Evolutionary conservation across 495 filamentous ascomycete species (phyloP).

Genomic region (Collariella sp.): DNA sequence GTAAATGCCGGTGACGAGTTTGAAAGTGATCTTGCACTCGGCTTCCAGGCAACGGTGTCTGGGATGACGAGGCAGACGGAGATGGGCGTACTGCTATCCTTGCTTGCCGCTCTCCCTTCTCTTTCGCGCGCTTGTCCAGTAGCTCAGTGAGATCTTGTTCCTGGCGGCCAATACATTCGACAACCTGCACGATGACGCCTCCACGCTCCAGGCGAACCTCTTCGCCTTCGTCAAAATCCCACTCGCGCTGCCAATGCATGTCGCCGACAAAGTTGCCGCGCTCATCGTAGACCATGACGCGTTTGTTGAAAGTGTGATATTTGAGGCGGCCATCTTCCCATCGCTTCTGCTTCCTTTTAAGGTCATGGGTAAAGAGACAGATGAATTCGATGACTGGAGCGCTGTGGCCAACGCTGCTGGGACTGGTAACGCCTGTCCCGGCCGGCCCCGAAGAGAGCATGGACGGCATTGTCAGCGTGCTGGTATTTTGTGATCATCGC

Average conservation of each 20-base stretch:
- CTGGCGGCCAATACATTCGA: slow-evolving; percentile 58
- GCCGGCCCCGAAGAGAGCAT: slow-evolving; percentile 12
- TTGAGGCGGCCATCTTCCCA: slow-evolving; percentile 89
- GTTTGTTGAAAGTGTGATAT: slow-evolving; percentile 85
- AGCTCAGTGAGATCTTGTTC: slow-evolving; percentile 70
- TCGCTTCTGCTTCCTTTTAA: slow-evolving; percentile 76
- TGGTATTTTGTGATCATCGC: slow-evolving; percentile 1
- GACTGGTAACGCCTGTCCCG: not conserved
- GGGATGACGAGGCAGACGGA: slow-evolving; percentile 6
- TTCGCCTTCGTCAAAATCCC: slow-evolving; percentile 62
- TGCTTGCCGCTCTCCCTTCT: slow-evolving; percentile 38
- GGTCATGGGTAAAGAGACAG: slow-evolving; percentile 79
- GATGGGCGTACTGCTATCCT: slow-evolving; percentile 25
- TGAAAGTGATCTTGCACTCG: slow-evolving; percentile 24
- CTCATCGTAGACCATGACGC: slow-evolving; percentile 84
- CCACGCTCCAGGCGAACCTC: slow-evolving; percentile 73
- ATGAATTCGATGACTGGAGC: slow-evolving; percentile 70
- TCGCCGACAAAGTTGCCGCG: slow-evolving; percentile 75
- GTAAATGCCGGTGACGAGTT: slow-evolving; percentile 36
- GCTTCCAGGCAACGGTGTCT: slow-evolving; percentile 2
- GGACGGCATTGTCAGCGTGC: slow-evolving; percentile 15
- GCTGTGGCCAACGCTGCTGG: slow-evolving; percentile 11
- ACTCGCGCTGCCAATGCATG: slow-evolving; percentile 64
- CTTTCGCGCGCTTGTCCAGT: slow-evolving; percentile 54
- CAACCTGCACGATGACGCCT: slow-evolving; percentile 66